A percentile compares a stretch with the other conserved stretches of the same genome.
phyloP scores from a whole-genome alignment of 345 rosid species.

The Lepidium sativum region DNA sequence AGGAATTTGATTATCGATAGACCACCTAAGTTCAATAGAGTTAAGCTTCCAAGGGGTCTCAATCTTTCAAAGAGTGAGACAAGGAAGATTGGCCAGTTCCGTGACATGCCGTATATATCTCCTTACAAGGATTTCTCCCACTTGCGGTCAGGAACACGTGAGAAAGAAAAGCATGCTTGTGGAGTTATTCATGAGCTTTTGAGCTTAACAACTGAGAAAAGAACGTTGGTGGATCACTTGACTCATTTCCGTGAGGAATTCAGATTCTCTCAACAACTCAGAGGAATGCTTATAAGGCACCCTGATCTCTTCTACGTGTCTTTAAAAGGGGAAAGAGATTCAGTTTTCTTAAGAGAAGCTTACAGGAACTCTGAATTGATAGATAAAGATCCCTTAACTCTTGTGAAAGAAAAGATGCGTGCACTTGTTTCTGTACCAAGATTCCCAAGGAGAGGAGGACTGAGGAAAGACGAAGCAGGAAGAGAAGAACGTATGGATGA shows the following conservation, averaged over 20 bases:
- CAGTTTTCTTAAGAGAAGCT: slow-evolving; percentile 93
- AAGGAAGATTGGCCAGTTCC: slow-evolving; percentile 65
- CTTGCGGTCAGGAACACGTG: slow-evolving; percentile 51
- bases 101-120: slow-evolving; percentile 73
- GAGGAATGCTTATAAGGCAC: slow-evolving; percentile 93
- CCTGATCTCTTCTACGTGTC: slow-evolving; percentile 93
- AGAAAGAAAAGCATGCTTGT: slow-evolving; percentile 88
- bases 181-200: slow-evolving; percentile 86
- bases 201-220: slow-evolving; percentile 84
- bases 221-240: slow-evolving; percentile 92
- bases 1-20: slow-evolving; percentile 75
- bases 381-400: slow-evolving; percentile 68
- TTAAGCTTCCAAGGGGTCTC: slow-evolving; percentile 80
- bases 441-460: slow-evolving; percentile 42
- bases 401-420: slow-evolving; percentile 86
- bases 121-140: slow-evolving; percentile 84
- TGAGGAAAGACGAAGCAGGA: slow-evolving; percentile 34
- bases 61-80: slow-evolving; percentile 78
- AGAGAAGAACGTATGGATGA: slow-evolving; percentile 35
- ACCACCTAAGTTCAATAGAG: slow-evolving; percentile 72
- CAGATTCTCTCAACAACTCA: slow-evolving; percentile 83
- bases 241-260: slow-evolving; percentile 95
- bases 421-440: slow-evolving; percentile 72
- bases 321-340: slow-evolving; percentile 89
- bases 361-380: slow-evolving; percentile 71